phyloP scores from a whole-genome alignment of 2,329 filamentous ascomycete genomes.

The Sarocladium strictum region DNA sequence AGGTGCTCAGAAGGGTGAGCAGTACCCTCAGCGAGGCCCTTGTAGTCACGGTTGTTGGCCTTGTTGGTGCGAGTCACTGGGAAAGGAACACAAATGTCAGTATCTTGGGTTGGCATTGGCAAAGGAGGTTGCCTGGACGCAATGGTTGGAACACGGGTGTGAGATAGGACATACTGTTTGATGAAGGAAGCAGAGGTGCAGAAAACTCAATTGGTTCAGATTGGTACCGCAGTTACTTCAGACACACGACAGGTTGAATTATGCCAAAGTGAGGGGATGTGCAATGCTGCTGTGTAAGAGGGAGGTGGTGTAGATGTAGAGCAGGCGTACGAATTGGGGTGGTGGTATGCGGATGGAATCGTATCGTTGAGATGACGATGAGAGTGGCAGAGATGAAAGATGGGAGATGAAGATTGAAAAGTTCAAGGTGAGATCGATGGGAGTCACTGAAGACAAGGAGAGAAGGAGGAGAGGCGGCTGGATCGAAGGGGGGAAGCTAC shows the following conservation, averaged over 20 bases:
- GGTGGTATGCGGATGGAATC: neutral
- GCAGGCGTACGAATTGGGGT: neutral
- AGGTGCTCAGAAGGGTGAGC: conserved; percentile 65
- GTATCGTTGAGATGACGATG: neutral
- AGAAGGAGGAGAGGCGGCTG: neutral
- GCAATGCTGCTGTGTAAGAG: neutral
- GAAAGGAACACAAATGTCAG: conserved; percentile 11
- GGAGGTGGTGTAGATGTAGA: neutral
- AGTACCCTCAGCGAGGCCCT: conserved; percentile 68
- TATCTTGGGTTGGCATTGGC: neutral
- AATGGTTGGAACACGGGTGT: neutral
- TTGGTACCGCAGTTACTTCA: neutral
- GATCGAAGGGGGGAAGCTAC: conserved; percentile 7
- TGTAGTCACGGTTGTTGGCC: conserved; percentile 87
- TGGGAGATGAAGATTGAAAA: conserved; percentile 4
- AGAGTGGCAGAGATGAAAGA: neutral
- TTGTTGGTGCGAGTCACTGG: conserved; percentile 98
- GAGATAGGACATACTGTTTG: neutral
- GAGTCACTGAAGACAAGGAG: conserved; percentile 9
- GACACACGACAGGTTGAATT: neutral
- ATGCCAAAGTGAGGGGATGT: neutral
- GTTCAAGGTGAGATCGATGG: neutral
- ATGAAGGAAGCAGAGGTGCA: neutral
- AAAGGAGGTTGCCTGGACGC: neutral
- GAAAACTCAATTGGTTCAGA: neutral